Conservation (phyloP, 2,329 filamentous ascomycete species). For the Tolypocladium paradoxum region DNA sequence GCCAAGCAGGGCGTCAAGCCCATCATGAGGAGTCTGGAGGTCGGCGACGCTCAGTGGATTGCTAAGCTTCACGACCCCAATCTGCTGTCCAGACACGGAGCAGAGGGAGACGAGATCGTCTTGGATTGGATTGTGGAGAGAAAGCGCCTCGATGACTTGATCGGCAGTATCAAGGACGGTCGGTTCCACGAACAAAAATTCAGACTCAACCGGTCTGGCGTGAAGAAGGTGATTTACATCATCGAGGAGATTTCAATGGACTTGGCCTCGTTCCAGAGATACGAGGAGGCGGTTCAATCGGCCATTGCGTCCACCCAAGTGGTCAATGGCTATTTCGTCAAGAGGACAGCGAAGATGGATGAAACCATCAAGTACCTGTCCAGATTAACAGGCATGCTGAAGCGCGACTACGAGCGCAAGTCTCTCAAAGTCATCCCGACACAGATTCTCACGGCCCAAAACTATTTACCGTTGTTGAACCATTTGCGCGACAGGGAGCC, state of each 20-base stretch:
- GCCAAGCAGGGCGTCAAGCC: constrained; percentile 53
- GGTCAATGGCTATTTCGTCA: constrained; percentile 69
- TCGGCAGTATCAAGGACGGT: constrained; percentile 73
- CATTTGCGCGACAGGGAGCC: constrained; percentile 45
- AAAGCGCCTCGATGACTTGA: constrained; percentile 69
- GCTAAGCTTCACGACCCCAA: constrained; percentile 56
- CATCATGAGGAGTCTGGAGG: constrained; percentile 56
- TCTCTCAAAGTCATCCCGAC: constrained; percentile 56
- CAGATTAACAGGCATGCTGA: constrained; percentile 58
- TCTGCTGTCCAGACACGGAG: constrained; percentile 44
- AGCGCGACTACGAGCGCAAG: constrained; percentile 50
- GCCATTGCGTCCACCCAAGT: constrained; percentile 70
- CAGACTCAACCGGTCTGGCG: constrained; percentile 58
- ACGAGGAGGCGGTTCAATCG: constrained; percentile 57
- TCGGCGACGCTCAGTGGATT: constrained; percentile 72
- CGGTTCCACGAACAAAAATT: constrained; percentile 82
- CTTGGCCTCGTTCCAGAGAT: constrained; percentile 38
- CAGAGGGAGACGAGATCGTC: constrained; percentile 58
- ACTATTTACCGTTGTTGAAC: constrained; percentile 55
- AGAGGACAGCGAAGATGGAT: constrained; percentile 63
- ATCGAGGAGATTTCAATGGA: constrained; percentile 63
- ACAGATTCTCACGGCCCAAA: constrained; percentile 46
- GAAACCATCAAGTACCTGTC: constrained; percentile 69
- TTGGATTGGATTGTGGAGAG: constrained; percentile 74
- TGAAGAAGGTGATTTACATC: constrained; percentile 69